phyloP scores from a whole-genome alignment of 2,329 filamentous ascomycete genomes.

The Diaporthe australafricana region DNA sequence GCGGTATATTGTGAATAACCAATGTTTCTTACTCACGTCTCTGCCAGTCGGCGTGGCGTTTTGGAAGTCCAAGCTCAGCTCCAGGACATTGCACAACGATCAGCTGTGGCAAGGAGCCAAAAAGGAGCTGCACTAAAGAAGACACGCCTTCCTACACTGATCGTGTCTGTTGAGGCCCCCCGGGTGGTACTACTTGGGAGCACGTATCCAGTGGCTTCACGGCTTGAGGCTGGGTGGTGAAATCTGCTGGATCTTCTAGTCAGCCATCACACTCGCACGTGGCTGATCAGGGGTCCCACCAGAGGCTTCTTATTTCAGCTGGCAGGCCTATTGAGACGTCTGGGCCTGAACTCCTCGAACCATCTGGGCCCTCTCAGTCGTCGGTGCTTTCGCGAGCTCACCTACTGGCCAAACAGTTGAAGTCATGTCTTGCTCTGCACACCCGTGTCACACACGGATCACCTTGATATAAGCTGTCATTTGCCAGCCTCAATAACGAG shows the following conservation, averaged over 20 bases:
- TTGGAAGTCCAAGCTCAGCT: background rate
- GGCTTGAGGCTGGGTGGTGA: background rate
- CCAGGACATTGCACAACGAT: too few species aligned
- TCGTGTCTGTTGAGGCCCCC: background rate
- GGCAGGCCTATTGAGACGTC: background rate
- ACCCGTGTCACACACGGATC: background rate
- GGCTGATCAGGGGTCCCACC: background rate
- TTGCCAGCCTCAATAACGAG: conserved; percentile 12
- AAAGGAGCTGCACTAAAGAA: background rate
- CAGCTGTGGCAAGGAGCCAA: background rate
- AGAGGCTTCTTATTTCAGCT: background rate
- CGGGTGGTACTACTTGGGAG: background rate
- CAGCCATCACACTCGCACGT: background rate
- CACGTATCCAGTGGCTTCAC: background rate
- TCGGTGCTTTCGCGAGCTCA: conserved; percentile 9
- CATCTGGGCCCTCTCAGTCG: background rate
- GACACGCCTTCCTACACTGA: background rate
- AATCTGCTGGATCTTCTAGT: background rate
- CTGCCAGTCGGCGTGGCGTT: background rate
- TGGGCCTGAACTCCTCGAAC: background rate
- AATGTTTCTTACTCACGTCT: background rate
- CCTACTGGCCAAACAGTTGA: conserved; percentile 11
- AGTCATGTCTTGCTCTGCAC: conserved; percentile 28
- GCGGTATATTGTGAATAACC: background rate
- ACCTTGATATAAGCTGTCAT: conserved; percentile 30